A percentile compares a stretch with the other conserved stretches of the same genome.
phyloP scores from a whole-genome alignment of 2,329 filamentous ascomycete species.

The Sclerotinia trifoliorum region DNA sequence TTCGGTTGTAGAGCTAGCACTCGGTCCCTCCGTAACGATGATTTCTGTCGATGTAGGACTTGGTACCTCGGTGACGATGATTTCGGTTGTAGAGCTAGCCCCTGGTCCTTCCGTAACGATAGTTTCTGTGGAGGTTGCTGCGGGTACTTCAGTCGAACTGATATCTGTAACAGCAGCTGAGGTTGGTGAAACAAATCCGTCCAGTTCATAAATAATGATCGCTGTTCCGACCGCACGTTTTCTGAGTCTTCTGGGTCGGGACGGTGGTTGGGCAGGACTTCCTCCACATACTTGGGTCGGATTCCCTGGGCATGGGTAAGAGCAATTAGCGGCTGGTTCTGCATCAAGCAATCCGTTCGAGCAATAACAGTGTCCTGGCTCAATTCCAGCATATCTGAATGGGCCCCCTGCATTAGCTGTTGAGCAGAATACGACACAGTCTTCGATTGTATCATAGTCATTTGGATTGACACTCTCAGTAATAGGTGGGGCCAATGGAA shows the following conservation, averaged over 20 bases:
- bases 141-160: background rate
- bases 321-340: background rate
- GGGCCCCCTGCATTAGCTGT: background rate
- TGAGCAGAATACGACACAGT: conserved; percentile 2
- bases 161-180: background rate
- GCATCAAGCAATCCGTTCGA: background rate
- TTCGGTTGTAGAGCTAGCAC: background rate
- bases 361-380: conserved; percentile 18
- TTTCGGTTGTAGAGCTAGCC: background rate
- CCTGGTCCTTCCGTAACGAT: background rate
- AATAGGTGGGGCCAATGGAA: conserved; percentile 3
- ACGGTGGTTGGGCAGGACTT: background rate
- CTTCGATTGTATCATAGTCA: background rate
- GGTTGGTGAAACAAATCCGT: background rate
- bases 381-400: conserved; percentile 12
- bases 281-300: conserved; percentile 7
- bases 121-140: background rate
- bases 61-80: background rate
- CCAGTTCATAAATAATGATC: background rate
- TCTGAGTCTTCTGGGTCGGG: background rate
- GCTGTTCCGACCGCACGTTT: background rate
- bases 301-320: conserved; percentile 12
- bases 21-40: background rate
- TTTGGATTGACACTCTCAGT: conserved; percentile 2
- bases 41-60: background rate